These are phyloP conservation scores for Nicotiana knightiana DNA, from an alignment of 257 asterid species.

Conservation along the genomic window DNA sequence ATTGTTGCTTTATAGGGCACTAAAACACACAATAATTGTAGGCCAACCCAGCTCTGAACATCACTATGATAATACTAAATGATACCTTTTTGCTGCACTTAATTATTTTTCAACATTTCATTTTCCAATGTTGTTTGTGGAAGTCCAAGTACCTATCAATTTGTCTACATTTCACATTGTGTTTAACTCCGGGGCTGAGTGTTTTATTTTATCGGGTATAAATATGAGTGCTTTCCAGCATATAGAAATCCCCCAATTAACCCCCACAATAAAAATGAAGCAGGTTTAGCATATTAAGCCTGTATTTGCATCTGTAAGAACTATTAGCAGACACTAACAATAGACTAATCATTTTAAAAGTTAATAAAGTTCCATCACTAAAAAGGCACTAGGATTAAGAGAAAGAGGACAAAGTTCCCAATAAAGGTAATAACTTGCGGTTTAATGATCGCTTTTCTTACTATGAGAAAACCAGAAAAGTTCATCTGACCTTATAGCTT, in stretches of 20 bases:
- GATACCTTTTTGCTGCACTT: not conserved
- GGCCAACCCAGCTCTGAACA: not conserved
- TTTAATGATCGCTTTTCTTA: not conserved
- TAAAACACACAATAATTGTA: slow-evolving; percentile 3
- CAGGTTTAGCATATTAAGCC: not conserved
- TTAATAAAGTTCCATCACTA: not conserved
- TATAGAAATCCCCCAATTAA: not conserved
- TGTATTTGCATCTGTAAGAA: not conserved
- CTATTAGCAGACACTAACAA: not conserved
- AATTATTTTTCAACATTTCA: not conserved
- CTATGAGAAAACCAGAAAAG: not conserved
- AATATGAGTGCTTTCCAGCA: slow-evolving; percentile 5
- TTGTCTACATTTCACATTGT: not conserved
- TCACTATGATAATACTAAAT: not conserved
- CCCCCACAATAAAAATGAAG: not conserved
- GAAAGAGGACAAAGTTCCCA: not conserved
- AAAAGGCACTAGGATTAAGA: not conserved
- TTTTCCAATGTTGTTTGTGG: not conserved
- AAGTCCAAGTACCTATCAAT: not conserved
- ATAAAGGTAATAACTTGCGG: not conserved
- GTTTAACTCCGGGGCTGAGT: not conserved
- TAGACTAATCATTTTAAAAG: not conserved
- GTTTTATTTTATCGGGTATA: not conserved
- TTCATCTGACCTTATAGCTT: no score
- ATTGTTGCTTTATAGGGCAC: not conserved